A percentile compares a stretch with the other conserved stretches of the same genome.
Conservation (phyloP, 805 yeast species). For the Ogataea wickerhamii region DNA sequence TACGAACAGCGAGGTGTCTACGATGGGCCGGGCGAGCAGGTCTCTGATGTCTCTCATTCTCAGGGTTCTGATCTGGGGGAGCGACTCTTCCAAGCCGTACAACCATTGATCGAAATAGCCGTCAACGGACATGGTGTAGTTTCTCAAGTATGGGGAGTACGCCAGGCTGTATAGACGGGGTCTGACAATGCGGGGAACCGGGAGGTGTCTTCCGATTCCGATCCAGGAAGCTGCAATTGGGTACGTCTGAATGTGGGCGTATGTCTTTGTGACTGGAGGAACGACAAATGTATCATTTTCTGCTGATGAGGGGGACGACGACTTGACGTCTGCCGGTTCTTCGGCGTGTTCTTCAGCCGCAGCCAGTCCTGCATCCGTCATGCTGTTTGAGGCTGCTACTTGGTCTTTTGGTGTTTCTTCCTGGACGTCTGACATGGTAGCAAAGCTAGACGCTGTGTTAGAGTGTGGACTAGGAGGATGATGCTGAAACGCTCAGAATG, state of each 20-base stretch:
- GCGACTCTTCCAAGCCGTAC: conserved; percentile 48
- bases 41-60: conserved; percentile 47
- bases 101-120: conserved; percentile 54
- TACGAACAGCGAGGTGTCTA: conserved; percentile 34
- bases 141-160: conserved; percentile 21
- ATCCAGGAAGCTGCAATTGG: conserved; percentile 42
- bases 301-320: conserved; percentile 2
- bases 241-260: conserved; percentile 42
- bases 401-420: conserved; percentile 8
- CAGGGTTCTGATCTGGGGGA: conserved; percentile 58
- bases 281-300: conserved; percentile 2
- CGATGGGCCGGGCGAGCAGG: conserved; percentile 50
- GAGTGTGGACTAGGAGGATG: conserved; percentile 4
- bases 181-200: conserved; percentile 26
- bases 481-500: too few relatives aligned
- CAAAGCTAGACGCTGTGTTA: conserved; percentile 4
- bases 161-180: conserved; percentile 23
- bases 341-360: background rate
- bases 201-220: conserved; percentile 24
- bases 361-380: background rate
- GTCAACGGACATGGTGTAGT: conserved; percentile 37
- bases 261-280: conserved; percentile 30
- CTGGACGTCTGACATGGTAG: conserved; percentile 10
- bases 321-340: background rate
- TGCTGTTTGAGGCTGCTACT: background rate